Percentiles rank a stretch among this genome's conserved stretches.
Conservation (phyloP, 768 basidiomycete species). For the Suillus plorans region DNA sequence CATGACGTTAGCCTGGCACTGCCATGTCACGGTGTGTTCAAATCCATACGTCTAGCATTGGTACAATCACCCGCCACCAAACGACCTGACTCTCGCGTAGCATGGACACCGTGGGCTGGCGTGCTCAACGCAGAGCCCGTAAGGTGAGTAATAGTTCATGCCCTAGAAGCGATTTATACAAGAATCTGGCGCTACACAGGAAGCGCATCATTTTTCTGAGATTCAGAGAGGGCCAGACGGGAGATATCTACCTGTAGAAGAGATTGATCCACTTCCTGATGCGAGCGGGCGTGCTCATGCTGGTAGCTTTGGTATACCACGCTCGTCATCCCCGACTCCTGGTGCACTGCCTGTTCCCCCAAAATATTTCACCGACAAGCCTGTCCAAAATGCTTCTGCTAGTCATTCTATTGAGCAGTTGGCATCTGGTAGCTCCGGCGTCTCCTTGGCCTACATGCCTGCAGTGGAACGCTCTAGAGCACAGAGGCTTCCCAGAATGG, state of each 20-base stretch:
- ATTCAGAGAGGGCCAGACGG: conserved; percentile 48
- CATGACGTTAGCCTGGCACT: background rate
- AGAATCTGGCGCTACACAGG: conserved; percentile 20
- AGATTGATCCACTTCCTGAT: conserved; percentile 61
- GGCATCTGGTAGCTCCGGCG: conserved; percentile 20
- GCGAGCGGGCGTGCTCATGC: conserved; percentile 38
- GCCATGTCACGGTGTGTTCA: background rate
- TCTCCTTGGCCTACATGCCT: conserved; percentile 47
- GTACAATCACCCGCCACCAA: background rate
- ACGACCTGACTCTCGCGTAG: background rate
- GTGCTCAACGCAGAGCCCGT: conserved; percentile 60
- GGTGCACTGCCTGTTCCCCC: conserved; percentile 49
- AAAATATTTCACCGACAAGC: conserved; percentile 34
- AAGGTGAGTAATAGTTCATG: conserved; percentile 38
- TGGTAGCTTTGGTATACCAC: conserved; percentile 50
- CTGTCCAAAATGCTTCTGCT: conserved; percentile 13
- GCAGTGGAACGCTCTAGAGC: conserved; percentile 67
- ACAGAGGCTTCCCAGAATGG: conserved; percentile 63
- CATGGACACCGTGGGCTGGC: conserved; percentile 83
- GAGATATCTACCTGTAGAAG: conserved; percentile 52
- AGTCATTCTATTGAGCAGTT: conserved; percentile 4
- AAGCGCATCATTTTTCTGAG: conserved; percentile 27
- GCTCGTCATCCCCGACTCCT: conserved; percentile 32
- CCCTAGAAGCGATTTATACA: background rate
- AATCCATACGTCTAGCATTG: background rate